Conservation (phyloP, 2,329 filamentous ascomycete species). For the Aureobasidium subglaciale region DNA sequence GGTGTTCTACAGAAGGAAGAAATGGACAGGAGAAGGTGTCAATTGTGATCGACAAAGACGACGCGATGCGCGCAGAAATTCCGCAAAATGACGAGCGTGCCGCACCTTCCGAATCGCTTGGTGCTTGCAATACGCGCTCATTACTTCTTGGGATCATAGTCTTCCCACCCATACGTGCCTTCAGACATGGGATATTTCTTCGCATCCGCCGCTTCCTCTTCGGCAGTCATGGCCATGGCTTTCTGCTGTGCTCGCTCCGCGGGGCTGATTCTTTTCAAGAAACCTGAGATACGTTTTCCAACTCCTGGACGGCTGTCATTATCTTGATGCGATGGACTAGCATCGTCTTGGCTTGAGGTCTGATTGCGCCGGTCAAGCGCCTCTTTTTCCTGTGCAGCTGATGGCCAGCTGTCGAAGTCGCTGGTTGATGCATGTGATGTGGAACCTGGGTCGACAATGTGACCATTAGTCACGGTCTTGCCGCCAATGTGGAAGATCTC, state of each 20-base stretch:
- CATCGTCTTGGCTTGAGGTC: not conserved
- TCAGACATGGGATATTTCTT: slow-evolving; percentile 9
- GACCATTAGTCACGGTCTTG: not conserved
- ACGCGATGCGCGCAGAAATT: too few species aligned
- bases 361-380: not conserved
- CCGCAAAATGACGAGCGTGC: too few species aligned
- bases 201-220: not conserved
- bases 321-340: not conserved
- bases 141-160: not conserved
- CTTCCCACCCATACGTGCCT: not conserved
- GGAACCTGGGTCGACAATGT: not conserved
- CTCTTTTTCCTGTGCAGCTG: not conserved
- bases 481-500: slow-evolving; percentile 6
- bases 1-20: too few species aligned
- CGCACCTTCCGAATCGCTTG: too few species aligned
- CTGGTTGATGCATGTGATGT: not conserved
- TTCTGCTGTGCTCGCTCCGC: slow-evolving; percentile 5
- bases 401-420: not conserved
- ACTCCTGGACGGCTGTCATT: not conserved
- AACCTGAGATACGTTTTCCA: not conserved
- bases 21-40: too few species aligned
- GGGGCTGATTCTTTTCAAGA: slow-evolving; percentile 1
- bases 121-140: too few species aligned
- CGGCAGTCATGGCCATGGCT: not conserved
- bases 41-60: too few species aligned